Conservation (phyloP, 805 yeast genomes). For the Suhomyces xylopsoci region DNA sequence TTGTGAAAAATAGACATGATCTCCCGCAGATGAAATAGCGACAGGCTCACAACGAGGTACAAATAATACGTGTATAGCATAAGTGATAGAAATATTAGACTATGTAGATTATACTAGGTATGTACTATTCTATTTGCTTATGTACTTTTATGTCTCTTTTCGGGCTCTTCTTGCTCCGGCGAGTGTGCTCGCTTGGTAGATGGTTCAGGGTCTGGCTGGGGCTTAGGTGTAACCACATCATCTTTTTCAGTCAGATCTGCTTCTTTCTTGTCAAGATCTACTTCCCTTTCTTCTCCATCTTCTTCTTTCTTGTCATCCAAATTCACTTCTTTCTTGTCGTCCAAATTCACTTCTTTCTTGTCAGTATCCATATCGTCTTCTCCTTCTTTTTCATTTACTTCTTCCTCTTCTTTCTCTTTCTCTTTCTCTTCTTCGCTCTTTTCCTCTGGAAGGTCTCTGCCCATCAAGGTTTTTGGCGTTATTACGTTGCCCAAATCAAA, state of each 20-base stretch:
- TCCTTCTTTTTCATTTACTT: slow-evolving; percentile 4
- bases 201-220: not conserved
- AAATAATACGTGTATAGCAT: no score
- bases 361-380: no score
- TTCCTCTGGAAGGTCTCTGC: slow-evolving; percentile 6
- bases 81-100: no score
- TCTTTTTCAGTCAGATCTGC: not conserved
- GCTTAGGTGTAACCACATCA: not conserved
- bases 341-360: not conserved
- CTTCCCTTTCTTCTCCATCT: not conserved
- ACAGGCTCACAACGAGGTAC: not conserved
- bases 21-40: not conserved
- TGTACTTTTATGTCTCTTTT: not conserved
- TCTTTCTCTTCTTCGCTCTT: slow-evolving; percentile 6
- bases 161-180: not conserved
- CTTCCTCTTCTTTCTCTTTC: slow-evolving; percentile 3
- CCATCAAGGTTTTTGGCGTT: slow-evolving; percentile 6
- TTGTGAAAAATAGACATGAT: not conserved
- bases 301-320: no score
- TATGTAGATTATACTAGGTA: no score
- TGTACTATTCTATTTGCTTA: no score
- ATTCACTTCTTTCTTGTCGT: not conserved
- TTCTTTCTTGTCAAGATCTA: not conserved
- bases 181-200: not conserved
- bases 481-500: slow-evolving; percentile 20